These are phyloP conservation scores for Ananas comosus DNA, from an alignment of 176 grass and related monocot species.

Conservation along the genomic window DNA sequence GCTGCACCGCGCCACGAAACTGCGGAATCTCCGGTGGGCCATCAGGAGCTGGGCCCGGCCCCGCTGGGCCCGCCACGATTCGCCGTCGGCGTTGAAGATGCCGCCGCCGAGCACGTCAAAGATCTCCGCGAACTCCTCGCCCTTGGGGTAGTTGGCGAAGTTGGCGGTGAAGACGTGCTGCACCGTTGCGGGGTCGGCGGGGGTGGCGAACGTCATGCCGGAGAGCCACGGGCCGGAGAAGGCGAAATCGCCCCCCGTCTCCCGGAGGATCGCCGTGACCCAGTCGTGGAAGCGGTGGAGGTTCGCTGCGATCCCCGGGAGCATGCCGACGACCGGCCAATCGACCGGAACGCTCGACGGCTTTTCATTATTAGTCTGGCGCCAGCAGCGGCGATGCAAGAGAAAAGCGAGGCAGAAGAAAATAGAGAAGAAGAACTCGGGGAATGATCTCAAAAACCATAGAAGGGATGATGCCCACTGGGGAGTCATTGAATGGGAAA, in stretches of 20 bases:
- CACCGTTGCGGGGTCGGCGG: constrained; percentile 55
- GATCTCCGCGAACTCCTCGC: constrained; percentile 42
- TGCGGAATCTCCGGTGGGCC: constrained; percentile 23
- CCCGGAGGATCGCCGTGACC: constrained; percentile 17
- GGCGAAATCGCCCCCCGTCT: constrained; percentile 22
- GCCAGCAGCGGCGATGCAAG: not conserved
- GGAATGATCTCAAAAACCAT: no score
- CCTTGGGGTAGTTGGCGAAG: constrained; percentile 67
- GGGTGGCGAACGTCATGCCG: constrained; percentile 28
- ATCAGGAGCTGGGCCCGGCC: constrained; percentile 37
- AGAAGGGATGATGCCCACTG: no score
- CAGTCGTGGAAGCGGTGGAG: constrained; percentile 38
- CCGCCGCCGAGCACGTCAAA: constrained; percentile 61
- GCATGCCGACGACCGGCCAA: constrained; percentile 48
- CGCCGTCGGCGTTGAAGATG: constrained; percentile 74
- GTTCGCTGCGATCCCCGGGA: constrained; percentile 31
- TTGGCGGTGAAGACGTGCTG: constrained; percentile 61
- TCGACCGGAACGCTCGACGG: constrained; percentile 8
- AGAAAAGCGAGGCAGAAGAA: not conserved
- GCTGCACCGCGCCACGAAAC: constrained; percentile 19
- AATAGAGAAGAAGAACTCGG: not conserved
- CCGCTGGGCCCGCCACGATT: constrained; percentile 44
- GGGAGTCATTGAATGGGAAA: no score
- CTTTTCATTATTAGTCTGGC: not conserved
- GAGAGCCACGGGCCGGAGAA: constrained; percentile 23